Base-by-base conservation (phyloP, 116 monocot species). In the Iris pallida region DNA sequence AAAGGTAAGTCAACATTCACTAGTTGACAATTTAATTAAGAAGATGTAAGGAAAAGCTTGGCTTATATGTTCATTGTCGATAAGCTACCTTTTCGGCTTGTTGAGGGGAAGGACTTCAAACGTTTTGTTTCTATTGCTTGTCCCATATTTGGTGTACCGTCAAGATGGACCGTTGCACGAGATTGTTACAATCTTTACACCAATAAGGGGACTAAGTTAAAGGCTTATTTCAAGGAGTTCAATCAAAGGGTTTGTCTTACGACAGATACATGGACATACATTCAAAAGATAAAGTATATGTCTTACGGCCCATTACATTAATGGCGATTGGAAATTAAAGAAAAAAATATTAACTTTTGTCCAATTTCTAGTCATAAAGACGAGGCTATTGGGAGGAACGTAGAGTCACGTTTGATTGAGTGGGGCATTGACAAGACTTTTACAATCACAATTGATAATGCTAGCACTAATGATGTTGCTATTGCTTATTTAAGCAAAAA, bases 121-220 rank as follows among this genome's bases (percentile, higher is more conserved):
- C 0, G 30, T 30, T 30, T 30, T 30, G 30, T 30, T 30, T 30
- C 30, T 30, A 30, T 0, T 30, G 30, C 30, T 1, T 30, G 30
- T 30, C 30, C 30, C 3, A 30, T 30, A 3, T 30, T 30, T 30
- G 30, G 0, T 30, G 30, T 30, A 30, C 30, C 30, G 30, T 30
- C 30, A 3, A 30, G 30, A 30, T 30, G 30, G 3, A 30, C 30
- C 30, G 30, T 65, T 4, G 16, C 4, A 55, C 65, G 53, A 44
- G 65, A 73, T 41, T 73, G 65, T 45, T 42, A 16, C 2, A 40
- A 73, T 5, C 4, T 65, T 42, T 73, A 55, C 47, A 2, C 20
- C 1, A 62, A 45, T 52, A 44, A 73, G 9, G 55, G 57, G 10
- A 6, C 5, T 17, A 64, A 64, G 47, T 16, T 48, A 18, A 64